A percentile compares a stretch with the other conserved stretches of the same genome.
phyloP scores from a whole-genome alignment of 2,329 filamentous ascomycete species.

The Fusarium sp. region DNA sequence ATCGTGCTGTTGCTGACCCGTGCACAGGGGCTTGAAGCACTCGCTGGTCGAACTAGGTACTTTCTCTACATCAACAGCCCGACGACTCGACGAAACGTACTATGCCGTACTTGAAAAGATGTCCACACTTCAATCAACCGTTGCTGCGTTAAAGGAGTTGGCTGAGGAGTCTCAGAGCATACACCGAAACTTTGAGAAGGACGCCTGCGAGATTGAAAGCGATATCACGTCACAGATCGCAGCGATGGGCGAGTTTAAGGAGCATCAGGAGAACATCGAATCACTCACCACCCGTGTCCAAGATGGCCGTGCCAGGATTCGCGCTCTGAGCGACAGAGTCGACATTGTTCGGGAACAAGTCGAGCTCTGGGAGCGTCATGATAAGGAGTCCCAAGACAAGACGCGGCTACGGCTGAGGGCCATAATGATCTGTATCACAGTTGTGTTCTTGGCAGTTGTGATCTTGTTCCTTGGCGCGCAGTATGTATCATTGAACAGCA shows the following conservation, averaged over 20 bases:
- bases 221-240: conserved; percentile 72
- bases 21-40: conserved; percentile 59
- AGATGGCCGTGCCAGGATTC: conserved; percentile 68
- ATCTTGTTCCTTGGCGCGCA: conserved; percentile 54
- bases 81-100: conserved; percentile 78
- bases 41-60: conserved; percentile 66
- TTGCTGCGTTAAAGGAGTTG: conserved; percentile 74
- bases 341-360: conserved; percentile 72
- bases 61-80: conserved; percentile 71
- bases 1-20: conserved; percentile 39
- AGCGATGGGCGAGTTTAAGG: conserved; percentile 70
- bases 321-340: conserved; percentile 70
- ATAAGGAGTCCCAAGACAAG: conserved; percentile 75
- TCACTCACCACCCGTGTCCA: conserved; percentile 71
- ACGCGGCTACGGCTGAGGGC: conserved; percentile 72
- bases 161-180: conserved; percentile 69
- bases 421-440: conserved; percentile 70
- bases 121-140: conserved; percentile 70
- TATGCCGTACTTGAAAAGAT: conserved; percentile 78
- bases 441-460: conserved; percentile 61
- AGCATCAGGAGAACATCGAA: conserved; percentile 73
- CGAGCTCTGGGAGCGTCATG: conserved; percentile 74
- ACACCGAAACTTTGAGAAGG: conserved; percentile 68
- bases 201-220: conserved; percentile 67
- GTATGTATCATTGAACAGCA: conserved; percentile 34